Evolutionary conservation across 2,329 filamentous ascomycete genomes (phyloP).

Genomic region (Alternaria infectoria): DNA sequence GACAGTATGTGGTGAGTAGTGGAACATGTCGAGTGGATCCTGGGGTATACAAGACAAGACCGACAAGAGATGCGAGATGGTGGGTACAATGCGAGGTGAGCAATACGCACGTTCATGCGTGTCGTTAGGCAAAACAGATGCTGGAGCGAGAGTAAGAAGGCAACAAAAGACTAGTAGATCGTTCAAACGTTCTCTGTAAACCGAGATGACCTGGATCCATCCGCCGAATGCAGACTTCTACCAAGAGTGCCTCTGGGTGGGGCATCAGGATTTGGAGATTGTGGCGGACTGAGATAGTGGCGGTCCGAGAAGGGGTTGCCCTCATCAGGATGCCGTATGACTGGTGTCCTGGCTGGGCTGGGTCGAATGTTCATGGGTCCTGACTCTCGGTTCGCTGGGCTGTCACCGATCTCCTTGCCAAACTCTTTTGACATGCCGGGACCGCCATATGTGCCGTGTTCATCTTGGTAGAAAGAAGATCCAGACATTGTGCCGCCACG

Average conservation of each 20-base stretch:
- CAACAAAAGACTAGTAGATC: constrained; percentile 13
- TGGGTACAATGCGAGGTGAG: constrained; percentile 15
- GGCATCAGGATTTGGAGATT: constrained; percentile 44
- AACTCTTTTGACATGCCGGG: constrained; percentile 25
- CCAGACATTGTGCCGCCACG: constrained; percentile 43
- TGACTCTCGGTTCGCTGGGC: constrained; percentile 24
- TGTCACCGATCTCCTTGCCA: constrained; percentile 38
- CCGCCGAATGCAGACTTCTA: constrained; percentile 53
- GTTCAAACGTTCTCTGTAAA: constrained; percentile 56
- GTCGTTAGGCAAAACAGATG: constrained; percentile 27
- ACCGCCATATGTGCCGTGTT: constrained; percentile 51
- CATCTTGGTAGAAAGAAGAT: constrained; percentile 55
- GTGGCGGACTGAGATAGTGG: constrained; percentile 46
- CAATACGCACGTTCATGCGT: constrained; percentile 34
- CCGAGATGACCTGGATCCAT: constrained; percentile 54
- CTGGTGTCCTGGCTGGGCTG: constrained; percentile 69
- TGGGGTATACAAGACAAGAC: constrained; percentile 30
- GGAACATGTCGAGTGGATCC: constrained; percentile 12
- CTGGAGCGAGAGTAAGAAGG: constrained; percentile 33
- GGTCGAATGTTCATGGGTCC: constrained; percentile 46
- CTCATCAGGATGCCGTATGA: constrained; percentile 58
- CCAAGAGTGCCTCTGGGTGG: constrained; percentile 45
- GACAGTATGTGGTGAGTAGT: constrained; percentile 27
- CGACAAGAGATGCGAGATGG: constrained; percentile 11
- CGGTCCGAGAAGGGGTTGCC: constrained; percentile 31